These are phyloP conservation scores for Phylloboletellus chloephorus DNA, from an alignment of 1,284 basidiomycete species.

Conservation along the genomic window DNA sequence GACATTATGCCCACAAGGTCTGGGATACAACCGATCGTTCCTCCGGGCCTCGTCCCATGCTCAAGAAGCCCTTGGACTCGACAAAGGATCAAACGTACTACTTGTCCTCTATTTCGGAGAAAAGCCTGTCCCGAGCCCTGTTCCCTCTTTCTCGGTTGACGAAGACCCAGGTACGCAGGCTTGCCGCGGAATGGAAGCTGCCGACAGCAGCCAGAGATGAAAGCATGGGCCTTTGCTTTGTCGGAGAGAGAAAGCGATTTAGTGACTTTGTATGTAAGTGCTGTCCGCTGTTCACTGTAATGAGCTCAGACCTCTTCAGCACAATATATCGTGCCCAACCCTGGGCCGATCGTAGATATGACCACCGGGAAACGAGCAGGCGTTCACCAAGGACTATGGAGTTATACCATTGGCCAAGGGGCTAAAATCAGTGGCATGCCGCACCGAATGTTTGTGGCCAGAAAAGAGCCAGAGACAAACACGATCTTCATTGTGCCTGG, in stretches of 20 bases:
- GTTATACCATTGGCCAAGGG: slow-evolving; percentile 83
- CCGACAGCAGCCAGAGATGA: slow-evolving; percentile 79
- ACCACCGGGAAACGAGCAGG: slow-evolving; percentile 52
- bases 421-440: slow-evolving; percentile 63
- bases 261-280: slow-evolving; percentile 66
- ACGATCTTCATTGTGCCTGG: slow-evolving; percentile 74
- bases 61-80: slow-evolving; percentile 61
- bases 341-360: slow-evolving; percentile 64
- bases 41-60: slow-evolving; percentile 45
- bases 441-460: slow-evolving; percentile 68
- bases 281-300: slow-evolving; percentile 8
- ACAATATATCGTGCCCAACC: slow-evolving; percentile 67
- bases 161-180: slow-evolving; percentile 70
- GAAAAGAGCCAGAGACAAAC: slow-evolving; percentile 61
- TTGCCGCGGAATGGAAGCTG: slow-evolving; percentile 66
- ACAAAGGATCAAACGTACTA: slow-evolving; percentile 95
- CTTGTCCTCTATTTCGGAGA: slow-evolving; percentile 72
- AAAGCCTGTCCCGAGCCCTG: slow-evolving; percentile 59
- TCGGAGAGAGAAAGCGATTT: slow-evolving; percentile 78
- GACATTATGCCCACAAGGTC: slow-evolving; percentile 83
- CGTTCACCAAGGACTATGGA: slow-evolving; percentile 76
- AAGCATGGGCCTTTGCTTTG: slow-evolving; percentile 97
- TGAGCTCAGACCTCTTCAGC: slow-evolving; percentile 39
- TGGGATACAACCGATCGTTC: slow-evolving; percentile 35
- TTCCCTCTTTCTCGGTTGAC: slow-evolving; percentile 72